Evolutionary conservation across 345 rosid genomes (phyloP), one percentile per base, ranked within the genome.

Genomic region (Eucalyptus urophylla): DNA sequence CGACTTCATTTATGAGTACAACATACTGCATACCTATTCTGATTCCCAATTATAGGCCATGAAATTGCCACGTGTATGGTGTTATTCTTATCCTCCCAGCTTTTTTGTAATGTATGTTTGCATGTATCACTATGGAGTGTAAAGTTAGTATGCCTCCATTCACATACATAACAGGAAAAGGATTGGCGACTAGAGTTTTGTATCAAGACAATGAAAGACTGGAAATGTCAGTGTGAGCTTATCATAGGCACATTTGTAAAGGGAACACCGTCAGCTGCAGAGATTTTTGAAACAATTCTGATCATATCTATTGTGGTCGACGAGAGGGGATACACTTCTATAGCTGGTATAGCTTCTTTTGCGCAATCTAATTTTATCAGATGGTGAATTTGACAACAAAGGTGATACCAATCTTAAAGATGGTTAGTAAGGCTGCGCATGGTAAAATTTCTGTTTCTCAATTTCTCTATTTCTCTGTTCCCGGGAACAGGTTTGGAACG

Each of bases 1-100:
- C 11, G 80, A 67, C 43, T 65, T 65, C 37, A n/a, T 49, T 49
- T 49, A 49, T 49, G 51, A 49, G 51, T 49, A 49, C 51, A 49
- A 49, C 17, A 49, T 14, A 49, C 51, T 2, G 0, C 51, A 2
- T 49, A 0, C 51, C 51, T 49, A 49, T 1, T 49, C 51, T 49
- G 80, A 69, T 69, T 93, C 29, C 31, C 80, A 17, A 44, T 33
- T 69, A 24, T 17, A 33, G 22, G 44, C 80, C 80, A 16, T 33
- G 80, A 11, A 43, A 69, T 33, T 69, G 44, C 44, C 80, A 33
- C 11, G 43, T 17, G 37, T 9, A 69, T 69, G 44, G 80, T 16
- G 44, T 69, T 69, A 17, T 33, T 69, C 80, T 17, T 69, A 69
- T 69, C 43, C 80, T 69, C 80, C 80, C 44, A 33, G 24, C 80